Evolutionary conservation across 805 yeast genomes (phyloP), one percentile per base, ranked within the genome.

Genomic region (Nakazawaea pomicola): DNA sequence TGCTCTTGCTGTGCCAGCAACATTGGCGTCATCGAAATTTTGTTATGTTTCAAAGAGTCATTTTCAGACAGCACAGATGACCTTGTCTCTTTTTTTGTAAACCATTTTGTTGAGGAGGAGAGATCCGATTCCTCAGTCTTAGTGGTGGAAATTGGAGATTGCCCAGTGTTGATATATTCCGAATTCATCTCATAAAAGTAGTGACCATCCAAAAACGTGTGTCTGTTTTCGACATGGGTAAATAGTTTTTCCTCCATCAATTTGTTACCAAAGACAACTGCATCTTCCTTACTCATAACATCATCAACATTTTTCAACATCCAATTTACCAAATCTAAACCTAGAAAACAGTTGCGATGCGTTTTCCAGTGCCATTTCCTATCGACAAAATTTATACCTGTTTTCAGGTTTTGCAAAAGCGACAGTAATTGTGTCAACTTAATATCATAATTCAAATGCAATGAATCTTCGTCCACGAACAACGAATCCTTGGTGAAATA

Each of bases 361-460:
- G 75, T 65, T 47, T 79, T 80, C 76, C 90, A 78, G 58, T 91
- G 98, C 99, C 99, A 91, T 25, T 81, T 74, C 50, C 97, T 69
- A 51, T 88, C 95, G 1, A 75, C 79, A 28, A 93, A 66, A 16
- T 68, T 70, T 6, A 91, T 61, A 7, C 89, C 90, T 17, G 14
- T 10, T 34, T 71, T 68, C 1, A 72, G 67, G 4, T 82, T 74
- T 51, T 83, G 95, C 37, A 91, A 56, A 41, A 82, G 86, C 3
- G 63, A 62, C 0, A 89, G 83, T 20, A 91, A 58, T 16, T 70
- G 76, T 0, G 58, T 33, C 3, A 83, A 52, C 20, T 75, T 69
- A 4, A 80, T 70, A 16, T 64, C 63, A 47, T 71, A 77, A 39
- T 24, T 68, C 70, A 44, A 80, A 68, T 33, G 62, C 45, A 11